Percentiles rank a stretch among this genome's conserved stretches.
Evolutionary conservation across 164 flowering plant species (phyloP).

Genomic region (Euptelea pleiosperma): DNA sequence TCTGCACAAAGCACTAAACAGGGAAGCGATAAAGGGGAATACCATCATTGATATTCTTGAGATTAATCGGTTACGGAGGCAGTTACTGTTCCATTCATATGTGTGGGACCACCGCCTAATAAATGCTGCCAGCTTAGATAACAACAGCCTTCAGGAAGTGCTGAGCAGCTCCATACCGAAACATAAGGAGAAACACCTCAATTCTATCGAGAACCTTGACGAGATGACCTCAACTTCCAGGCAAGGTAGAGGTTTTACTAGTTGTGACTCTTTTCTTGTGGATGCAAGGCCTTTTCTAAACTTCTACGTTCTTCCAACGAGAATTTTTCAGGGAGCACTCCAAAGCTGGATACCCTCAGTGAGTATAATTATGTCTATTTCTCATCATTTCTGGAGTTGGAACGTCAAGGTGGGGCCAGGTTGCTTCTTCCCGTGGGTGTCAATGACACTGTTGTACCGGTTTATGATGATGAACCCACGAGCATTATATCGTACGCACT

Average conservation of each 20-base stretch:
- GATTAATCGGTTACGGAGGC: slow-evolving; percentile 70
- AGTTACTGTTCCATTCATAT: slow-evolving; percentile 74
- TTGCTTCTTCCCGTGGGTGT: slow-evolving; percentile 71
- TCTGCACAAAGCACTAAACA: slow-evolving; percentile 43
- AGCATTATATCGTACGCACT: slow-evolving; percentile 81
- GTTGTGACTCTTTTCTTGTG: slow-evolving; percentile 34
- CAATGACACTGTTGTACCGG: slow-evolving; percentile 76
- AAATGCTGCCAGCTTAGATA: slow-evolving; percentile 47
- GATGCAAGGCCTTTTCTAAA: slow-evolving; percentile 42
- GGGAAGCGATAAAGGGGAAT: slow-evolving; percentile 55
- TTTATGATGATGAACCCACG: slow-evolving; percentile 98
- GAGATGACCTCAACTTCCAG: slow-evolving; percentile 24
- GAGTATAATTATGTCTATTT: slow-evolving; percentile 67
- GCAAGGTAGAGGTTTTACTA: slow-evolving; percentile 18
- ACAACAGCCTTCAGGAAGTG: slow-evolving; percentile 21
- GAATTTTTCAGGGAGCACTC: slow-evolving; percentile 37
- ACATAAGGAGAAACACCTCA: slow-evolving; percentile 30
- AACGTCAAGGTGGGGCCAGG: slow-evolving; percentile 64
- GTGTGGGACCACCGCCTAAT: slow-evolving; percentile 85
- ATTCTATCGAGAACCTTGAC: slow-evolving; percentile 26
- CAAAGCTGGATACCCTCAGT: slow-evolving; percentile 51
- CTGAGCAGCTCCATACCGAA: slow-evolving; percentile 22
- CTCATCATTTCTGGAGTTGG: slow-evolving; percentile 59
- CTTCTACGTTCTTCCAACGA: slow-evolving; percentile 65
- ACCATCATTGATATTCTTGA: slow-evolving; percentile 79